Evolutionary conservation across 495 filamentous ascomycete species (phyloP).

Genomic region (Aspergillus leporis): DNA sequence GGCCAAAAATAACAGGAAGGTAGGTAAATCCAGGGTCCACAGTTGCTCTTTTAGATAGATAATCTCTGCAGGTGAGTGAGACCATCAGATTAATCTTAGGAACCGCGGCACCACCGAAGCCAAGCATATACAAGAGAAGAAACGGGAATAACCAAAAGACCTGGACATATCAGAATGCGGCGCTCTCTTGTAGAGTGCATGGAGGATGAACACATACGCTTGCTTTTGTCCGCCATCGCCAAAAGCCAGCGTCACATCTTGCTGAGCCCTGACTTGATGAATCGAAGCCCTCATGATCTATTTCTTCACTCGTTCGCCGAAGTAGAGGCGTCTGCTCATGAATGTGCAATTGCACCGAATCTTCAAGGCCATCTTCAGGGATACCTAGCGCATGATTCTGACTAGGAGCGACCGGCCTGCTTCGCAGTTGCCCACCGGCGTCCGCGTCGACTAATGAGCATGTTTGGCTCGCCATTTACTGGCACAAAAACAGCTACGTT

Average conservation of each 20-base stretch:
- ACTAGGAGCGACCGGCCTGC: conserved; percentile 9
- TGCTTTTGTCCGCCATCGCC: conserved; percentile 9
- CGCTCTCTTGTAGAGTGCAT: conserved; percentile 6
- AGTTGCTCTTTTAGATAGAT: conserved; percentile 62
- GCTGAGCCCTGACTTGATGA: conserved; percentile 1
- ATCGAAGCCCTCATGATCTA: conserved; percentile 14
- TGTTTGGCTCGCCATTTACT: conserved; percentile 27
- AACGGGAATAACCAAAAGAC: conserved; percentile 82
- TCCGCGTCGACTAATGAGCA: conserved; percentile 33
- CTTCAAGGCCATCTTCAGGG: conserved; percentile 6
- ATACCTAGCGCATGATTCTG: conserved; percentile 11
- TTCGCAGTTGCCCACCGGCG: conserved; percentile 38
- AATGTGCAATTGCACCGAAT: conserved; percentile 6
- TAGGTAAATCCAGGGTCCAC: conserved; percentile 60
- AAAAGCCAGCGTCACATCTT: neutral
- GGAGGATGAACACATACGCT: conserved; percentile 18
- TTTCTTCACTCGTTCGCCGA: conserved; percentile 12
- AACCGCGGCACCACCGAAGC: conserved; percentile 79
- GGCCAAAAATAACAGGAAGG: conserved; percentile 63
- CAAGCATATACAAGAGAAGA: conserved; percentile 74
- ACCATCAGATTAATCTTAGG: conserved; percentile 81
- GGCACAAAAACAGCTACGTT: neutral
- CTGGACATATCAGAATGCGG: conserved; percentile 42
- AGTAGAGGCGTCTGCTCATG: conserved; percentile 45
- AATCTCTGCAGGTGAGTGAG: conserved; percentile 75